Conservation (phyloP, 306 rosid genomes). For the Rosa rugosa region DNA sequence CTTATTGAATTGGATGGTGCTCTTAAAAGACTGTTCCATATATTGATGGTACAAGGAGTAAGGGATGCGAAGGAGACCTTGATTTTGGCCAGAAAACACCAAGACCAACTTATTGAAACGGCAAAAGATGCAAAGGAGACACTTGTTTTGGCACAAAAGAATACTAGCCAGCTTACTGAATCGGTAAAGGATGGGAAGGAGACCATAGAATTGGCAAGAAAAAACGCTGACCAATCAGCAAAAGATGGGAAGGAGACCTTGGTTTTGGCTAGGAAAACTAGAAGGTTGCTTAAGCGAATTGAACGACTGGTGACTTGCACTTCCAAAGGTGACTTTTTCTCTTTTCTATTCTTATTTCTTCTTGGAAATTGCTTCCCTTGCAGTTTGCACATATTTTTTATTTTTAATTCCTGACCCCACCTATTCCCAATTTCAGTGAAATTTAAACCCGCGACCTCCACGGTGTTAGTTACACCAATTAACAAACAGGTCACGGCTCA, state of each 20-base stretch:
- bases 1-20: not conserved
- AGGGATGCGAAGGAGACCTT: constrained; percentile 1
- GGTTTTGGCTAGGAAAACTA: not conserved
- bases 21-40: not conserved
- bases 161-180: not conserved
- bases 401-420: not conserved
- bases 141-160: not conserved
- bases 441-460: not conserved
- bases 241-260: constrained; percentile 1
- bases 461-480: no score
- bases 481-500: not conserved
- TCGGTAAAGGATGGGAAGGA: not conserved
- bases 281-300: not conserved
- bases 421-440: not conserved
- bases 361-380: not conserved
- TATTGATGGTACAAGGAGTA: not conserved
- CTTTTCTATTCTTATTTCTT: not conserved
- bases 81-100: not conserved
- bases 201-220: not conserved
- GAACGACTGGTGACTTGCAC: not conserved
- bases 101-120: not conserved
- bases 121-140: not conserved
- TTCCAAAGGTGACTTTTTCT: not conserved
- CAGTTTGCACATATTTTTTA: no score
- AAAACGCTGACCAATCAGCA: not conserved